Evolutionary conservation across 139 green algal genomes (phyloP), one percentile per base, ranked within the genome.

Genomic region (Nannochloris sp.): DNA sequence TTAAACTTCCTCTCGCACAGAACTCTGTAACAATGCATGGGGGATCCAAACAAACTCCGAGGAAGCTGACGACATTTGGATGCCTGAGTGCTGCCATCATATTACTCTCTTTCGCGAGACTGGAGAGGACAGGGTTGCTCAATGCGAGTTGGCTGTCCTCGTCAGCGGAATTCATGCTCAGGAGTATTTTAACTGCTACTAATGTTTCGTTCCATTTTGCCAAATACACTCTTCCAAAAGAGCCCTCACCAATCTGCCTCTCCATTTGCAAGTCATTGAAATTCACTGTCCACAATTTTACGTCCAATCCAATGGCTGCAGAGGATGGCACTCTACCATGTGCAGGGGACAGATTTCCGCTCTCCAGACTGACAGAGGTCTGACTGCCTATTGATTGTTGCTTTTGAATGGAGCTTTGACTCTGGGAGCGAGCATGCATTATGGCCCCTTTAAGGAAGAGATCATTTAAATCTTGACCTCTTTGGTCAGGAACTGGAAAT

Each of bases 141-240:
- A 68, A n/a, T 31, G 43, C 46, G 62, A 25, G 63, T 46, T 37
- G 62, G 50, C 23, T 73, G 67, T 27, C 55, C 18, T 50, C 68
- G 27, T 64, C 27, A 2, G 46, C 46, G 6, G 16, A 21, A 53
- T 21, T 53, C 8, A 25, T 53, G 46, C 46, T 53, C 12, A 53
- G 16, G 46, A 84, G 58, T 56, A 83, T 64, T 69, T 85, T 85
- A 46, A 85, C 74, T 19, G 81, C 79, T 21, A 86, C 79, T 7
- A 73, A 76, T 12, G 80, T 85, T 46, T 81, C 76, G 3, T 67
- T 71, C 76, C 80, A 84, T 63, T 80, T 81, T 50, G 78, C 81
- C 36, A 85, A 56, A 61, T 75, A 84, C 3, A 88, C 81, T 55
- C 73, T 66, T n/a, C 81, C 81, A 62, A 88, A 88, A 34, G 62